Percentiles rank a stretch among this genome's conserved stretches.
phyloP scores from a whole-genome alignment of 345 rosid genomes.

The Hibiscus trionum region DNA sequence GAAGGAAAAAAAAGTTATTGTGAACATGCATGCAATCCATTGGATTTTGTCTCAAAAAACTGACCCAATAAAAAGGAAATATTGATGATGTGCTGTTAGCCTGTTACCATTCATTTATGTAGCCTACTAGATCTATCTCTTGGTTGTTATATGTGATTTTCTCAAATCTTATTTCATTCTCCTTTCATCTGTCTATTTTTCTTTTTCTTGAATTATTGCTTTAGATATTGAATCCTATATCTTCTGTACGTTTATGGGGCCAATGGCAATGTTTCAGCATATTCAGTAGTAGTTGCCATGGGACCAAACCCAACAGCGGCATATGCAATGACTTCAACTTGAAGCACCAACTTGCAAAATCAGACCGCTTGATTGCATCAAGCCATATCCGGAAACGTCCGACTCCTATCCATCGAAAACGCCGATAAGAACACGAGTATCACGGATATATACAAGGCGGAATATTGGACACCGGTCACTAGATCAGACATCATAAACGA shows the following conservation, averaged over 20 bases:
- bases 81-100: background rate
- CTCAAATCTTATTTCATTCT: slow-evolving; percentile 1
- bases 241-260: background rate
- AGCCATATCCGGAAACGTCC: no score
- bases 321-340: slow-evolving; percentile 10
- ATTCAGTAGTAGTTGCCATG: slow-evolving; percentile 2
- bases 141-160: background rate
- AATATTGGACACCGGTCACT: no score
- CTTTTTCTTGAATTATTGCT: slow-evolving; percentile 3
- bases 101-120: background rate
- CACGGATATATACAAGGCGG: no score
- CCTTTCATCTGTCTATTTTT: background rate
- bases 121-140: background rate
- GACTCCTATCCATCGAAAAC: no score
- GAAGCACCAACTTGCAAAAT: background rate
- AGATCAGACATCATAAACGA: no score
- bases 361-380: background rate
- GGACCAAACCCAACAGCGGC: slow-evolving; percentile 11
- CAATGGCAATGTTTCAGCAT: background rate
- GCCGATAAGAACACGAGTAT: no score
- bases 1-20: background rate
- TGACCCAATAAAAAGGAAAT: slow-evolving; percentile 1
- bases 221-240: background rate
- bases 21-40: background rate
- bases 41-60: background rate